Evolutionary conservation across 169 alveolate genomes (phyloP).

Genomic region (Plasmodium gonderi): DNA sequence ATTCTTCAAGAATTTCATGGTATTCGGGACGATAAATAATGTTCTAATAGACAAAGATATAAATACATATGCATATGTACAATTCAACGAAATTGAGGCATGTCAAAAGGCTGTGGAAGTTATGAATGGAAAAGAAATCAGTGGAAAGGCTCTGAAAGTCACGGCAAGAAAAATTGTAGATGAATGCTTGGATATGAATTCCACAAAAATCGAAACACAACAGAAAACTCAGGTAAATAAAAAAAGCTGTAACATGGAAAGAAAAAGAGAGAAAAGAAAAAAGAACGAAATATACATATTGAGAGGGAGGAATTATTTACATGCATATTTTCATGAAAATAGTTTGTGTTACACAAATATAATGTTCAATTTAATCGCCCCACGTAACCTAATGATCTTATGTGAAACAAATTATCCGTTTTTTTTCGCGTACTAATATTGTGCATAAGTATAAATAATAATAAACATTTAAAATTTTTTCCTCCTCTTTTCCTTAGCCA

Average conservation of each 20-base stretch:
- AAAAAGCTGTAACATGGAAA: no score
- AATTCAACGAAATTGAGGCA: slow-evolving; percentile 87
- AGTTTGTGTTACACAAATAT: no score
- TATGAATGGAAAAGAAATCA: slow-evolving; percentile 90
- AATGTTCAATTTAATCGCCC: no score
- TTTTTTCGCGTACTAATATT: no score
- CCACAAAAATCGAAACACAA: slow-evolving; percentile 26
- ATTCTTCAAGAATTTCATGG: slow-evolving; percentile 12
- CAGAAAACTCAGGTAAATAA: slow-evolving; percentile 50
- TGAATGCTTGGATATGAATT: slow-evolving; percentile 39
- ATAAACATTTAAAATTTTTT: no score
- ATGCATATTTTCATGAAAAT: no score
- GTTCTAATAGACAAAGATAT: slow-evolving; percentile 75
- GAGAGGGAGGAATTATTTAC: background rate
- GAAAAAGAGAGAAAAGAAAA: background rate
- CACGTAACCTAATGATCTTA: no score
- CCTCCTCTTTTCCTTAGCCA: background rate
- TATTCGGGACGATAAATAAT: slow-evolving; percentile 63
- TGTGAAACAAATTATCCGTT: background rate
- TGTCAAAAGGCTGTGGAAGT: slow-evolving; percentile 91
- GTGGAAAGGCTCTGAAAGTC: slow-evolving; percentile 90
- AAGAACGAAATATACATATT: background rate
- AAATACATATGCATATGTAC: slow-evolving; percentile 93
- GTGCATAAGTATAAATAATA: no score
- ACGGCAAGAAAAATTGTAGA: slow-evolving; percentile 90